Percentiles rank a stretch among this genome's conserved stretches.
Evolutionary conservation across 2,329 filamentous ascomycete species (phyloP).

Genomic region (Exophiala aquamarina): DNA sequence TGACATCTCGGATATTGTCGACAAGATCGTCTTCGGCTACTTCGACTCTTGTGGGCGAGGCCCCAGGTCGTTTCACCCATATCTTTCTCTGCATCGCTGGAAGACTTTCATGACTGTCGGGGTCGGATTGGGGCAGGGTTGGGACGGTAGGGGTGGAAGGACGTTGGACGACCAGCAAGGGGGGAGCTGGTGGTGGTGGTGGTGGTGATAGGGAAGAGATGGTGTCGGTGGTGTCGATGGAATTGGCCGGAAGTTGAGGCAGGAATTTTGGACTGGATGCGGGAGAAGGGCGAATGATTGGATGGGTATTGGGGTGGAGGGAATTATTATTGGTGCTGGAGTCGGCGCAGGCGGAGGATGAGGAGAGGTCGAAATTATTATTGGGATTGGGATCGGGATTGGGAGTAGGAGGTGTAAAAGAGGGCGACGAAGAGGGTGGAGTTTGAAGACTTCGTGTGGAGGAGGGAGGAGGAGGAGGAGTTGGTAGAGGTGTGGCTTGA

Average conservation of each 20-base stretch:
- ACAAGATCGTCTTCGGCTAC: slow-evolving; percentile 87
- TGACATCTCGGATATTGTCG: slow-evolving; percentile 90
- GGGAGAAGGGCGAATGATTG: neutral
- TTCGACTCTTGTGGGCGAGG: slow-evolving; percentile 82
- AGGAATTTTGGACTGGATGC: too few species aligned
- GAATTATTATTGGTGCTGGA: neutral
- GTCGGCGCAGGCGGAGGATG: neutral
- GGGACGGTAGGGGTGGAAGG: slow-evolving; percentile 20
- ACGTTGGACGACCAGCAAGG: slow-evolving; percentile 17
- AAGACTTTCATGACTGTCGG: slow-evolving; percentile 27
- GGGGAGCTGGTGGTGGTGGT: slow-evolving; percentile 4
- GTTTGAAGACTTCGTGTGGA: neutral
- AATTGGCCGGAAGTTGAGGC: neutral
- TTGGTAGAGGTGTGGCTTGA: neutral
- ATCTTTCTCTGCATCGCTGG: slow-evolving; percentile 65
- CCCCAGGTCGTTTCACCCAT: slow-evolving; percentile 87
- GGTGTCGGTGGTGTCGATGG: slow-evolving; percentile 2
- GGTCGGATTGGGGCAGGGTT: slow-evolving; percentile 9
- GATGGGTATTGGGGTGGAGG: neutral
- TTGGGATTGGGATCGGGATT: neutral
- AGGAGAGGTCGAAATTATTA: neutral
- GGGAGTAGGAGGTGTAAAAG: neutral
- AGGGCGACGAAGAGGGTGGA: neutral
- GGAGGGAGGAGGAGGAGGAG: neutral
- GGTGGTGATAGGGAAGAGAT: neutral